Base-by-base conservation (phyloP, 2,329 filamentous ascomycete genomes). In the Fusarium sp. region DNA sequence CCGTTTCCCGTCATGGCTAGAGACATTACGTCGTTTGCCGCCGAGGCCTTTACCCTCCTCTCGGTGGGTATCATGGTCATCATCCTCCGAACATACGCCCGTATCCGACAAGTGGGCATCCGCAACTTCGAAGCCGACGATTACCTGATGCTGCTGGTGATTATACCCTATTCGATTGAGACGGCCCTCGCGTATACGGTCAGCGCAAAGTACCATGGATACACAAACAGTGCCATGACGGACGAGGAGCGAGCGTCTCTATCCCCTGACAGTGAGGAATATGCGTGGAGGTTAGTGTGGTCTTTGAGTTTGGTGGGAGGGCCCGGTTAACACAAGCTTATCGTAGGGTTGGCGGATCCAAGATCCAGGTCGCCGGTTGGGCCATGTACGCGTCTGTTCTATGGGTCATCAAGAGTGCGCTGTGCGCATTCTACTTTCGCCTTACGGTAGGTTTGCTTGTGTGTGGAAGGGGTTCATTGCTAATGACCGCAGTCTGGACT, bases 291-390 rank as follows among this genome's bases (percentile, higher is more conserved):
- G 78, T 80, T 52, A 18, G 73, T 73, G 14, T 27, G 31, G 35
- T 31, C 2, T 8, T 14, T 18, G 43, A 18, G 29, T 31, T 8
- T 18, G 39, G 16, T 9, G 20, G 5, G 20, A 2, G 29, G 9
- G 4, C 11, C 54, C n/a, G 8, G 43, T 65, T 76, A 63, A 74
- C 63, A 65, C 31, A 24, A 60, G 11, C 31, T 27, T 22, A 27
- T 14, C 83, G 48, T 81, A 76, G 88, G 18, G 83, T 88, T 14
- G 83, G 83, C 7, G 88, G 88, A 0, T 88, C 87, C 14, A 89
- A 89, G 77, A 85, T 86, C 0, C 88, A 90, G 65, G 78, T 90
- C 11, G 78, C 86, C 0, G 88, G 88, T 9, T 89, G 88, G 86
- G 82, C 84, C 6, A 78, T 86, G 22, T 90, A 90, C 64, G 84